Percentiles rank a stretch among this genome's conserved stretches.
These are phyloP conservation scores for Nosema bombycis DNA, from an alignment of 371 early-diverging fungal genomes.

Conservation along the genomic window DNA sequence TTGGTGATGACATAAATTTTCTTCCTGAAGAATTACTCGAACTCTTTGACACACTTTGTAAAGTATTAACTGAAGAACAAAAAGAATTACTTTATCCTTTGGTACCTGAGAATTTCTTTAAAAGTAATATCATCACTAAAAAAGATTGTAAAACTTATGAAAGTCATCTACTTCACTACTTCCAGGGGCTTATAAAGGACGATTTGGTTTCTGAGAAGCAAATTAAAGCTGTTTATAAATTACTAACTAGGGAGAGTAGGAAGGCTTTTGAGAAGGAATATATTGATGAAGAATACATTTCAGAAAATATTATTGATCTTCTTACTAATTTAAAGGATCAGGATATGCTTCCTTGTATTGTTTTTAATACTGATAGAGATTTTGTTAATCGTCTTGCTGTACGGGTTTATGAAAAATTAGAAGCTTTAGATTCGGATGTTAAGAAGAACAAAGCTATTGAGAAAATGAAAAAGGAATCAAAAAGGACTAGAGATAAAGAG, in stretches of 20 bases:
- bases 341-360: constrained; percentile 67
- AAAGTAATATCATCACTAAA: constrained; percentile 63
- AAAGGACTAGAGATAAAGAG: constrained; percentile 60
- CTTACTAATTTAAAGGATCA: constrained; percentile 55
- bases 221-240: constrained; percentile 60
- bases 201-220: constrained; percentile 52
- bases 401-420: constrained; percentile 57
- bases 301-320: constrained; percentile 58
- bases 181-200: constrained; percentile 57
- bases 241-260: constrained; percentile 57
- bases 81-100: constrained; percentile 54
- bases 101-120: constrained; percentile 64
- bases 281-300: constrained; percentile 48
- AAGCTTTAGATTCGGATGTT: constrained; percentile 51
- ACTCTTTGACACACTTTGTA: constrained; percentile 61
- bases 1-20: constrained; percentile 64
- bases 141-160: constrained; percentile 61
- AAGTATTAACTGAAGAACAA: constrained; percentile 55
- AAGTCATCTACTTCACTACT: constrained; percentile 54
- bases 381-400: constrained; percentile 66
- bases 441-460: constrained; percentile 54
- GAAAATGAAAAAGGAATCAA: constrained; percentile 59
- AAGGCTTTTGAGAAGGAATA: constrained; percentile 42
- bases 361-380: constrained; percentile 67
- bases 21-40: constrained; percentile 65